Evolutionary conservation across 1,284 basidiomycete genomes (phyloP), one percentile per base, ranked within the genome.

Genomic region (Cryptococcus sp.): DNA sequence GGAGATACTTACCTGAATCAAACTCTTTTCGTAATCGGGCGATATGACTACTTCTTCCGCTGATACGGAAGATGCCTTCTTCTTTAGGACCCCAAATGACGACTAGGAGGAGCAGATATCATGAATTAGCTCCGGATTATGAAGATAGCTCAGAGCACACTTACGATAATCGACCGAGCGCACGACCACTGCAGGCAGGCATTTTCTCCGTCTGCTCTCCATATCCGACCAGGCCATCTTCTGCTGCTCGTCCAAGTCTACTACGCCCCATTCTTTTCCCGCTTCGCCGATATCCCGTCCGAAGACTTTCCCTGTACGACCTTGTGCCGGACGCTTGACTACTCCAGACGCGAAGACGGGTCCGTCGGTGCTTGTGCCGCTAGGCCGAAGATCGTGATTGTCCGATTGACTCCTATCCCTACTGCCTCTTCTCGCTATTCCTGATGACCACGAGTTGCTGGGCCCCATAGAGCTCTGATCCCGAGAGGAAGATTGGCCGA

Each of bases 1-100:
- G 64, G 39, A 13, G 17, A 71, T 13, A 68, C 85, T 65, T 62
- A 85, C 89, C 91, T 23, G 85, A 84, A 75, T 94, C 92, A 74
- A 94, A 95, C 74, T 93, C 90, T 23, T 82, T 81, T 44, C 89
- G 82, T 62, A 95, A 75, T 68, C 85, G 87, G 11, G 84, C 78
- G 35, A 92, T 82, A 78, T 94, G 91, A 47, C 75, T 80, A 51
- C 73, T 78, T 19, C 78, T 61, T 13, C 79, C 79, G 44, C 75
- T 78, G 60, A 80, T 77, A 38, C 79, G 67, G 56, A 80, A 80
- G 39, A 80, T 78, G 8, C 79, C 79, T 61, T 80, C 79, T 61
- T 80, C 79, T 42, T 76, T 72, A 3, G 74, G 76, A 8, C 72
- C 78, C 76, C 78, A 78, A 23, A 73, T 69, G 35, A 71, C 66